Conservation (phyloP, 805 yeast genomes). For the Sungouiozyma intestinalis region DNA sequence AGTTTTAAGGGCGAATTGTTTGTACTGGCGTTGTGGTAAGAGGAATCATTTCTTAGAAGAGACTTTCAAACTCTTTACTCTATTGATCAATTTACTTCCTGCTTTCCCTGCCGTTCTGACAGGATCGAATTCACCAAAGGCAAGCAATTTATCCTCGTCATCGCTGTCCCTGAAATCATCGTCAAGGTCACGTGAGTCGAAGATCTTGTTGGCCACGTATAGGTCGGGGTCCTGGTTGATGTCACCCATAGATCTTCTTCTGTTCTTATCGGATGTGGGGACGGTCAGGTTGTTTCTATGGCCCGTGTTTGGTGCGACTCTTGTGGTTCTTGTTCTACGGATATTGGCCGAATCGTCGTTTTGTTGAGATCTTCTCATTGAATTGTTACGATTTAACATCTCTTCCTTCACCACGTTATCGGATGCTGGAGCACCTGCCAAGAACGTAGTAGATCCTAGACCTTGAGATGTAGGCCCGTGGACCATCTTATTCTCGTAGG, state of each 20-base stretch:
- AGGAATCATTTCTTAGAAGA: neutral
- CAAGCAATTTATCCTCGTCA: neutral
- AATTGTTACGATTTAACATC: constrained; percentile 45
- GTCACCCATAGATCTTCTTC: constrained; percentile 19
- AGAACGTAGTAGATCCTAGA: constrained; percentile 79
- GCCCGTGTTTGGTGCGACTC: neutral
- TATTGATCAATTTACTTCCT: constrained; percentile 54
- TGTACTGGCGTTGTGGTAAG: too few species aligned
- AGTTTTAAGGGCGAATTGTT: too few species aligned
- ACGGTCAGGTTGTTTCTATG: constrained; percentile 6
- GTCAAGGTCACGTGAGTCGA: constrained; percentile 5
- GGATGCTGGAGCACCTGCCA: constrained; percentile 93
- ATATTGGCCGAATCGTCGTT: neutral
- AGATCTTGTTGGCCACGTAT: neutral
- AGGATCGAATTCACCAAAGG: constrained; percentile 31
- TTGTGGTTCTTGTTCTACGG: neutral
- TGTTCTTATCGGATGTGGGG: neutral
- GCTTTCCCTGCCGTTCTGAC: constrained; percentile 24
- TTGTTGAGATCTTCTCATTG: constrained; percentile 27
- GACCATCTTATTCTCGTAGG: constrained; percentile 44
- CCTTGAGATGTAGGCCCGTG: constrained; percentile 86
- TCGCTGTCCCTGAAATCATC: constrained; percentile 12
- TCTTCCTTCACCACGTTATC: constrained; percentile 34
- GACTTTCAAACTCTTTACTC: constrained; percentile 83
- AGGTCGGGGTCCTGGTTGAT: constrained; percentile 7